Evolutionary conservation across 306 rosid genomes (phyloP).

Genomic region (Crataegus laevigata): DNA sequence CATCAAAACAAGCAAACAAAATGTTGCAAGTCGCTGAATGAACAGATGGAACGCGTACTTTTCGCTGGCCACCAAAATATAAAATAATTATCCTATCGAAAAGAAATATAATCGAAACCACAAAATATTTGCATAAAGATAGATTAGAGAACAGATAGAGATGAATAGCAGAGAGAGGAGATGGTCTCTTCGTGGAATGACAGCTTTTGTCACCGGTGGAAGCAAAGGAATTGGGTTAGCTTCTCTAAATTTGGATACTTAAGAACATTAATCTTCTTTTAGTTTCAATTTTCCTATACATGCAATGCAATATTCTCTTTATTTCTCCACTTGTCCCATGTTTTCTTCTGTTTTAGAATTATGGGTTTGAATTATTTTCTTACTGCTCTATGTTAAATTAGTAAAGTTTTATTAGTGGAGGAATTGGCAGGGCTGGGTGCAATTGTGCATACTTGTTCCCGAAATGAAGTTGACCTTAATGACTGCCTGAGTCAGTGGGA

Average conservation of each 20-base stretch:
- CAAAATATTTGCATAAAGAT: too few species aligned
- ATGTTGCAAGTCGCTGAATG: too few species aligned
- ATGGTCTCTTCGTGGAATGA: conserved; percentile 36
- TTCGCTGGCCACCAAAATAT: too few species aligned
- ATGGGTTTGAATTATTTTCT: too few species aligned
- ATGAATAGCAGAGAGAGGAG: background rate
- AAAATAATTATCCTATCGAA: too few species aligned
- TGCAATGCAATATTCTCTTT: background rate
- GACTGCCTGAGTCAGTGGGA: conserved; percentile 19
- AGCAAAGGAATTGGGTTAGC: conserved; percentile 37
- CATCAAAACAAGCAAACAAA: too few species aligned
- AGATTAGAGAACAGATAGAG: too few species aligned
- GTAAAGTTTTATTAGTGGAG: conserved; percentile 3
- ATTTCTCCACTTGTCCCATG: background rate
- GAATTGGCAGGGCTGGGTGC: conserved; percentile 25
- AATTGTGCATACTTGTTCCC: conserved; percentile 8
- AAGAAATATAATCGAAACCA: too few species aligned
- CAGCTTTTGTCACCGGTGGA: conserved; percentile 42
- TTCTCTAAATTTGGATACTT: background rate
- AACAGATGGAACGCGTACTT: too few species aligned
- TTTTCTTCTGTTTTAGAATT: too few species aligned
- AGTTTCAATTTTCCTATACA: background rate
- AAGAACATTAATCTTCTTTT: background rate
- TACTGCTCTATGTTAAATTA: too few species aligned
- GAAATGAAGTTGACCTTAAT: conserved; percentile 2